These are phyloP conservation scores for Nicotiana sylvestris DNA, from an alignment of 257 asterid genomes.

Conservation along the genomic window DNA sequence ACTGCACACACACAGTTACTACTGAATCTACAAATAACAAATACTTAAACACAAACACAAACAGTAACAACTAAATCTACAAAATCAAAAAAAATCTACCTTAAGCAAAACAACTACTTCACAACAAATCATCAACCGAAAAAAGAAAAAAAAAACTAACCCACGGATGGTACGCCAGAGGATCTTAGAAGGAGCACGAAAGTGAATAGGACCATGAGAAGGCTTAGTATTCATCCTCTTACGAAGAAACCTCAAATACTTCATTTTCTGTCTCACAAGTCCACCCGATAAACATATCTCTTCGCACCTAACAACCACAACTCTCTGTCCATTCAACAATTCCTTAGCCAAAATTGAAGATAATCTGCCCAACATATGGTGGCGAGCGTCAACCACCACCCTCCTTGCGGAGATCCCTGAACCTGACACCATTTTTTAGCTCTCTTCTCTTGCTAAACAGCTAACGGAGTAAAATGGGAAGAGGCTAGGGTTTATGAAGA, in stretches of 20 bases:
- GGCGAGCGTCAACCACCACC: conserved; percentile 46
- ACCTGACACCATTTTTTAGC: conserved; percentile 36
- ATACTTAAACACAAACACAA: too few species aligned
- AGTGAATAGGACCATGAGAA: conserved; percentile 51
- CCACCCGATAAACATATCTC: conserved; percentile 51
- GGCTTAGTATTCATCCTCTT: conserved; percentile 55
- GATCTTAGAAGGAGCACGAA: conserved; percentile 48
- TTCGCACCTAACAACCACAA: conserved; percentile 45
- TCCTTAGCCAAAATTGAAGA: conserved; percentile 44
- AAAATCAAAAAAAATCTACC: not conserved
- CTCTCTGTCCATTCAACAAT: conserved; percentile 42
- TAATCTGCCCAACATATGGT: conserved; percentile 48
- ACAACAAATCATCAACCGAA: too few species aligned
- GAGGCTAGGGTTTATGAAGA: not conserved
- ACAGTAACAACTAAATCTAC: too few species aligned
- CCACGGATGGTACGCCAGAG: conserved; percentile 56
- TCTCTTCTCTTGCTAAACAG: not conserved
- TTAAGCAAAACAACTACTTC: not conserved
- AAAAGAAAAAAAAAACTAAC: conserved; percentile 6
- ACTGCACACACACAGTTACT: not conserved
- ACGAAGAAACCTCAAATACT: conserved; percentile 41
- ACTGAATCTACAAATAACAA: not conserved
- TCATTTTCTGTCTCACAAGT: conserved; percentile 49
- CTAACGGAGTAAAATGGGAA: not conserved
- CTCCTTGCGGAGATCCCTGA: conserved; percentile 39